A percentile compares a stretch with the other conserved stretches of the same genome.
phyloP scores from a whole-genome alignment of 2,329 filamentous ascomycete species.

The Fusarium pilosicola region DNA sequence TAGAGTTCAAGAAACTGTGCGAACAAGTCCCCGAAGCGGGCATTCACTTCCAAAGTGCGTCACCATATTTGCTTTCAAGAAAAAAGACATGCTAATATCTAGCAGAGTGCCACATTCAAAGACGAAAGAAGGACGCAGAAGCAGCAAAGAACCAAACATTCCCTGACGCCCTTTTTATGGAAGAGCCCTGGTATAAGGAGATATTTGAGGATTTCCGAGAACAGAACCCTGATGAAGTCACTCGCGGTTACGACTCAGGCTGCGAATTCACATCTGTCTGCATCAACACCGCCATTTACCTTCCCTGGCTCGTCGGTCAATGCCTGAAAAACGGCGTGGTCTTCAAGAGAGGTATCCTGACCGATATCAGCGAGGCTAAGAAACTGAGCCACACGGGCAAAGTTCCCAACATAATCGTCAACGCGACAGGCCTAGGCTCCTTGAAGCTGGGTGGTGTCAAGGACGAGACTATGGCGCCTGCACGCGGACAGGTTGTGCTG shows the following conservation, averaged over 20 bases:
- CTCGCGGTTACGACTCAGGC: conserved; percentile 74
- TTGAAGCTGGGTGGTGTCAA: conserved; percentile 82
- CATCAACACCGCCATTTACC: conserved; percentile 89
- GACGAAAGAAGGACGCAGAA: conserved; percentile 70
- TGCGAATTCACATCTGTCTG: conserved; percentile 85
- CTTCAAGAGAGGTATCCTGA: conserved; percentile 69
- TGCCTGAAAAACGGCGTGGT: conserved; percentile 78
- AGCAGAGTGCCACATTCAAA: conserved; percentile 59
- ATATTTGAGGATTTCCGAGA: conserved; percentile 76
- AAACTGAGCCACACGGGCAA: conserved; percentile 61
- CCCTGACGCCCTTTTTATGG: conserved; percentile 71
- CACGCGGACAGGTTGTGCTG: conserved; percentile 83
- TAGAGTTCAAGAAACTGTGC: conserved; percentile 67
- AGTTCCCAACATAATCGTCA: conserved; percentile 77
- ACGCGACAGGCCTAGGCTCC: conserved; percentile 84
- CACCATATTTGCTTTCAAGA: not conserved
- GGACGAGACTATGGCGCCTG: conserved; percentile 78
- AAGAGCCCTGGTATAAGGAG: conserved; percentile 79
- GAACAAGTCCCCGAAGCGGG: conserved; percentile 78
- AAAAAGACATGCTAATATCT: conserved; percentile 1
- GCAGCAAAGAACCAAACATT: conserved; percentile 44
- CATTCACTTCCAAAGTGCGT: conserved; percentile 77
- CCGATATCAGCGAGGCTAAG: conserved; percentile 78
- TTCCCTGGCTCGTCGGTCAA: conserved; percentile 85
- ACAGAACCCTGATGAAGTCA: conserved; percentile 67